Percentiles rank a stretch among this genome's conserved stretches.
Evolutionary conservation across 192 early-diverging fungal genomes (phyloP).

Genomic region (Entomortierella chlamydospora): DNA sequence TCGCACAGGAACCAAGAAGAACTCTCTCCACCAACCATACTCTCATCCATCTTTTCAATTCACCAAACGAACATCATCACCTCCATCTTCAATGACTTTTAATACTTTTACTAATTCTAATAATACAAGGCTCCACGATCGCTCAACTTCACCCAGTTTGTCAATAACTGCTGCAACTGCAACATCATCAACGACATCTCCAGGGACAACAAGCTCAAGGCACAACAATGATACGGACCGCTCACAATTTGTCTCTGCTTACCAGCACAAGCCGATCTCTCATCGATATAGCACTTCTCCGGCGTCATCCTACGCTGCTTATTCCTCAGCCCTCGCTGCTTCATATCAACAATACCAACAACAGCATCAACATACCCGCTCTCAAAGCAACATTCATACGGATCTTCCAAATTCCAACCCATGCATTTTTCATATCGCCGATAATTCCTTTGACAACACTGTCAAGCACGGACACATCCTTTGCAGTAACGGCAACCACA

Average conservation of each 20-base stretch:
- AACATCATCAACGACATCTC: not conserved
- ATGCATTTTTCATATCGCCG: not conserved
- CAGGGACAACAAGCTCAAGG: not conserved
- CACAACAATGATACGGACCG: not conserved
- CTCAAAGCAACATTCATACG: not conserved
- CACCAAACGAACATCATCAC: too few species aligned
- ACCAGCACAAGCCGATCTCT: slow-evolving; percentile 32
- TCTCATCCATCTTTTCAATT: too few species aligned
- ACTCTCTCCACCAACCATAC: too few species aligned
- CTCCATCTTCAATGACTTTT: not conserved
- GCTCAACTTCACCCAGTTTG: too few species aligned
- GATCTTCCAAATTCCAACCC: not conserved
- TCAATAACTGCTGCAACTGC: not conserved
- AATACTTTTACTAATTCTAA: not conserved
- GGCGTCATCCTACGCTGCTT: slow-evolving; percentile 37
- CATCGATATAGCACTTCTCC: slow-evolving; percentile 26
- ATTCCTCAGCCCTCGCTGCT: slow-evolving; percentile 43
- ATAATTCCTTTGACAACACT: not conserved
- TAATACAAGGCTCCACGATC: too few species aligned
- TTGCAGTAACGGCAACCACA: slow-evolving; percentile 6
- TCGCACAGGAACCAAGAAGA: too few species aligned
- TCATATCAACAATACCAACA: slow-evolving; percentile 35
- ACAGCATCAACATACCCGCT: slow-evolving; percentile 11
- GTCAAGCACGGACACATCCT: not conserved
- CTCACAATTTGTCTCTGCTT: slow-evolving; percentile 3